Conservation (phyloP, 2,329 filamentous ascomycete genomes). For the Ilyonectria robusta region DNA sequence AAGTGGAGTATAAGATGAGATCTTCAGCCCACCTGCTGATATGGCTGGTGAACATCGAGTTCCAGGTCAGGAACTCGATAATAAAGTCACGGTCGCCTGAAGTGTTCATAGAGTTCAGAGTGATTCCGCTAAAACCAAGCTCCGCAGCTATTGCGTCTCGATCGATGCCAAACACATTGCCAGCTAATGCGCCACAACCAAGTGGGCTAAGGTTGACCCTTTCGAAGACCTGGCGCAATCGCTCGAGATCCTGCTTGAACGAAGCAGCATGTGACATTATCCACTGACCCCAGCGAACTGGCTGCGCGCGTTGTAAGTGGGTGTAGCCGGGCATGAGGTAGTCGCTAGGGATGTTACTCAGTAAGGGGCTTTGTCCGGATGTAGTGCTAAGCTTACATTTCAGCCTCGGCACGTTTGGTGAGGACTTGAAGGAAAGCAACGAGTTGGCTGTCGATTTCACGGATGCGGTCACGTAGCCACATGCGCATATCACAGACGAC, state of each 20-base stretch:
- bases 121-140: slow-evolving; percentile 82
- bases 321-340: slow-evolving; percentile 91
- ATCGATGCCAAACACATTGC: slow-evolving; percentile 87
- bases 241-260: slow-evolving; percentile 82
- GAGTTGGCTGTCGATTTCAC: slow-evolving; percentile 44
- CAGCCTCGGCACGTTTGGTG: slow-evolving; percentile 51
- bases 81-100: slow-evolving; percentile 87
- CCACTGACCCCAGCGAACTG: slow-evolving; percentile 87
- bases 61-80: slow-evolving; percentile 86
- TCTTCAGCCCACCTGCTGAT: slow-evolving; percentile 88
- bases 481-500: slow-evolving; percentile 81
- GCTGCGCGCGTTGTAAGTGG: slow-evolving; percentile 85
- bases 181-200: slow-evolving; percentile 83
- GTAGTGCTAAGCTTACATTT: slow-evolving; percentile 33
- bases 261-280: slow-evolving; percentile 81
- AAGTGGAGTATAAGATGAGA: slow-evolving; percentile 84
- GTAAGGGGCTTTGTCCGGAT: no score
- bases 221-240: slow-evolving; percentile 79
- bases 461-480: slow-evolving; percentile 61
- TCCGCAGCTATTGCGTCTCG: slow-evolving; percentile 83
- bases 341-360: slow-evolving; percentile 57
- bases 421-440: slow-evolving; percentile 45
- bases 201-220: slow-evolving; percentile 82
- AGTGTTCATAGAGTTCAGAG: slow-evolving; percentile 83
- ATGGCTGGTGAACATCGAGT: slow-evolving; percentile 82